phyloP scores from a whole-genome alignment of 164 flowering plant species.

The Stephania cephalantha region DNA sequence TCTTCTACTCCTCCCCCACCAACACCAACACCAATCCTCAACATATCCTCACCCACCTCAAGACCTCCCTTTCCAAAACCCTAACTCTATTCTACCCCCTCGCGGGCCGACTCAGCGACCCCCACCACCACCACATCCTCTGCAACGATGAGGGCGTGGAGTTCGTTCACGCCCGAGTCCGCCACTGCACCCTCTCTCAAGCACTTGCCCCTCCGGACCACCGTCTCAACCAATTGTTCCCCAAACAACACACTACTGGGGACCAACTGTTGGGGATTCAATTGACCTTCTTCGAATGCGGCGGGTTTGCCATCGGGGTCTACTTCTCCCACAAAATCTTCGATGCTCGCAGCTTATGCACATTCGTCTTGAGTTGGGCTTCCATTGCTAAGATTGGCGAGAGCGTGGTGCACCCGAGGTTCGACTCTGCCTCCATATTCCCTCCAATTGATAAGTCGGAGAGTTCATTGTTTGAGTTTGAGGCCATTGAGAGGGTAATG shows the following conservation, averaged over 20 bases:
- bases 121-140: background rate
- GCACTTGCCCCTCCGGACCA: conserved; percentile 1
- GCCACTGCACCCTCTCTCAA: background rate
- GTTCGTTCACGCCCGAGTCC: background rate
- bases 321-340: conserved; percentile 19
- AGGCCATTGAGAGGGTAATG: background rate
- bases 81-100: conserved; percentile 8
- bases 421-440: background rate
- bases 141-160: conserved; percentile 12
- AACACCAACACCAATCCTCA: too few species aligned
- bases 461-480: too few species aligned
- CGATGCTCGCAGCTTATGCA: conserved; percentile 13
- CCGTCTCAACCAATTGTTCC: background rate
- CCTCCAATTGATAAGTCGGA: background rate
- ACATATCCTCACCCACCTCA: background rate
- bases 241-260: background rate
- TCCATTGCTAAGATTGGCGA: conserved; percentile 20
- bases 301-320: conserved; percentile 24
- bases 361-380: background rate
- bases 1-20: background rate
- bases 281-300: conserved; percentile 24
- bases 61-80: conserved; percentile 8
- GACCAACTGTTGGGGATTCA: conserved; percentile 14
- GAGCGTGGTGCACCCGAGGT: background rate
- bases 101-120: conserved; percentile 2